Percentiles rank a stretch among this genome's conserved stretches.
phyloP scores from a whole-genome alignment of 73 alveolate genomes.

The Breviolum minutum region DNA sequence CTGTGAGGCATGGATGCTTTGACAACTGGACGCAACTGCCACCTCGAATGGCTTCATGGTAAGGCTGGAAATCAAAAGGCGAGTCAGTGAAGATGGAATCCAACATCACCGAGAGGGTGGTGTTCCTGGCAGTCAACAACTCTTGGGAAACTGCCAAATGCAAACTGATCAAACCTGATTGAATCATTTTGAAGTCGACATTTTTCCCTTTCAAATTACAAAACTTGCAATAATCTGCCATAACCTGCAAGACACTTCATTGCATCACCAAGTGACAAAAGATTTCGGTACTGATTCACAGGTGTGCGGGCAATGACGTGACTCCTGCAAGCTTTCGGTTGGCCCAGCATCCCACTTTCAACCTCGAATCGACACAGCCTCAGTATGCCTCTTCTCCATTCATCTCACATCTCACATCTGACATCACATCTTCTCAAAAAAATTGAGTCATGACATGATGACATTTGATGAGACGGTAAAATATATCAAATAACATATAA shows the following conservation, averaged over 20 bases:
- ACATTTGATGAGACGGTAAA: too few relatives aligned
- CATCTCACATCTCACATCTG: too few relatives aligned
- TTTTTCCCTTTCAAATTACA: neutral
- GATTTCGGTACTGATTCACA: constrained; percentile 62
- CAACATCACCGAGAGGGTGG: constrained; percentile 57
- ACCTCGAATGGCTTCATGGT: constrained; percentile 91
- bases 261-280: constrained; percentile 22
- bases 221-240: neutral
- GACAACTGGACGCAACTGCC: neutral
- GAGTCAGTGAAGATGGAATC: constrained; percentile 77
- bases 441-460: too few relatives aligned
- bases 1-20: neutral
- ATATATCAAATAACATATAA: too few relatives aligned
- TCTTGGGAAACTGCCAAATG: neutral
- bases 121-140: constrained; percentile 31
- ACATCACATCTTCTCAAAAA: too few relatives aligned
- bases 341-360: too few relatives aligned
- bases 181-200: neutral
- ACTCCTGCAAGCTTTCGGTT: constrained; percentile 13
- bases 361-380: too few relatives aligned
- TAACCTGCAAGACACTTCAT: neutral
- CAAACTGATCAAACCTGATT: neutral
- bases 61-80: constrained; percentile 77
- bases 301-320: constrained; percentile 88
- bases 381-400: too few relatives aligned